These are phyloP conservation scores for Malus sieversii DNA, from an alignment of 306 rosid species.

Conservation along the genomic window DNA sequence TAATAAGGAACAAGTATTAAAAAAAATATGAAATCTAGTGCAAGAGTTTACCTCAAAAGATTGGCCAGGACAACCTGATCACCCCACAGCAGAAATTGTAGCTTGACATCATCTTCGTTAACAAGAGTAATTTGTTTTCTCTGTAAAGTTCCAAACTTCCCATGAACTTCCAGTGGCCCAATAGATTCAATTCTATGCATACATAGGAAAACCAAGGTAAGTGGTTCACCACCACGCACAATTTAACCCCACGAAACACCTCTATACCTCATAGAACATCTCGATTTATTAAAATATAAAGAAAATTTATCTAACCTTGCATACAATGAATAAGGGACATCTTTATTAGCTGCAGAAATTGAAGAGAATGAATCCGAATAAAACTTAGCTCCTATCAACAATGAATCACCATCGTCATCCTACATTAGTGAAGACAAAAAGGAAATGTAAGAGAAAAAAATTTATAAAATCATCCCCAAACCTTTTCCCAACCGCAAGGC, in stretches of 20 bases:
- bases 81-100: conserved; percentile 75
- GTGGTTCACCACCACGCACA: background rate
- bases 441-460: conserved; percentile 1
- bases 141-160: conserved; percentile 38
- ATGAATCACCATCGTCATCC: conserved; percentile 85
- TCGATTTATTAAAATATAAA: no score
- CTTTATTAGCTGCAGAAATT: conserved; percentile 48
- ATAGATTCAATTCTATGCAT: conserved; percentile 62
- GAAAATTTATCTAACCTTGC: conserved; percentile 44
- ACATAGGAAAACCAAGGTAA: conserved; percentile 8
- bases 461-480: background rate
- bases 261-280: no score
- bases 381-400: conserved; percentile 83
- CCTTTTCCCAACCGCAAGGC: background rate
- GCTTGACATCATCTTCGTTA: conserved; percentile 50
- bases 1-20: background rate
- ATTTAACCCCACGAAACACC: background rate
- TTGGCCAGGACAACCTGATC: conserved; percentile 77
- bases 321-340: conserved; percentile 59
- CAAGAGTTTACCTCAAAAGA: conserved; percentile 64
- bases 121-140: conserved; percentile 66
- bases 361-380: conserved; percentile 82
- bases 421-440: conserved; percentile 16
- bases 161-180: conserved; percentile 52
- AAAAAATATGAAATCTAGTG: conserved; percentile 2